Conservation (phyloP, 1,139 yeast genomes). For the Tardiomyces depauwii region DNA sequence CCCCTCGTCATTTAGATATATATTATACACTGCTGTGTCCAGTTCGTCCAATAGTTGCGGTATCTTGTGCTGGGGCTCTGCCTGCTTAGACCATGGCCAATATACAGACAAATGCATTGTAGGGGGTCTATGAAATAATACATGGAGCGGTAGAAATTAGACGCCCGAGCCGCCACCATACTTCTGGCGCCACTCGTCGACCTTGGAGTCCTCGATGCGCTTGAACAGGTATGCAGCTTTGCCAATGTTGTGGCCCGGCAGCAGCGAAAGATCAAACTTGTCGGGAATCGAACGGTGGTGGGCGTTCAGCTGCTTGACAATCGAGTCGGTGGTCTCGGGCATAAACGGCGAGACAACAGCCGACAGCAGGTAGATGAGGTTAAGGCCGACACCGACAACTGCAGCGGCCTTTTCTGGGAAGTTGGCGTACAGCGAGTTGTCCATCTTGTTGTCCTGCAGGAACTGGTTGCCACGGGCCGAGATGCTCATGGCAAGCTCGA, state of each 20-base stretch:
- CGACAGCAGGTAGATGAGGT: conserved; percentile 72
- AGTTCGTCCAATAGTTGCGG: too few species aligned
- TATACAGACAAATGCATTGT: too few species aligned
- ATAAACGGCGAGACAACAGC: conserved; percentile 78
- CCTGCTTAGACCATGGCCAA: too few species aligned
- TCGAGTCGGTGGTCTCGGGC: conserved; percentile 70
- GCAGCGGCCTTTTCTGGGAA: conserved; percentile 79
- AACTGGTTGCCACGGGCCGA: conserved; percentile 91
- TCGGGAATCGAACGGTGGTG: conserved; percentile 74
- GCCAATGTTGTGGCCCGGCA: conserved; percentile 79
- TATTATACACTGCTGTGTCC: too few species aligned
- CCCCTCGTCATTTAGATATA: background rate
- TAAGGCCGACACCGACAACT: conserved; percentile 84
- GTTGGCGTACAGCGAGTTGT: conserved; percentile 70
- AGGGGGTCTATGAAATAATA: background rate
- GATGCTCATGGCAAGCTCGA: conserved; percentile 82
- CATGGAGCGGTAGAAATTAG: background rate
- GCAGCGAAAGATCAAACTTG: conserved; percentile 53
- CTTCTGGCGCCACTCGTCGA: conserved; percentile 76
- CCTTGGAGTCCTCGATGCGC: conserved; percentile 82
- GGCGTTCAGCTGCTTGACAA: conserved; percentile 69
- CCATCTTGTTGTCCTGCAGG: conserved; percentile 91
- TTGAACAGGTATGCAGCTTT: conserved; percentile 84
- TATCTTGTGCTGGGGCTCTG: too few species aligned
- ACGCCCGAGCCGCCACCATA: conserved; percentile 49